phyloP scores from a whole-genome alignment of 2,329 filamentous ascomycete species.

The Thielaviopsis musarum region DNA sequence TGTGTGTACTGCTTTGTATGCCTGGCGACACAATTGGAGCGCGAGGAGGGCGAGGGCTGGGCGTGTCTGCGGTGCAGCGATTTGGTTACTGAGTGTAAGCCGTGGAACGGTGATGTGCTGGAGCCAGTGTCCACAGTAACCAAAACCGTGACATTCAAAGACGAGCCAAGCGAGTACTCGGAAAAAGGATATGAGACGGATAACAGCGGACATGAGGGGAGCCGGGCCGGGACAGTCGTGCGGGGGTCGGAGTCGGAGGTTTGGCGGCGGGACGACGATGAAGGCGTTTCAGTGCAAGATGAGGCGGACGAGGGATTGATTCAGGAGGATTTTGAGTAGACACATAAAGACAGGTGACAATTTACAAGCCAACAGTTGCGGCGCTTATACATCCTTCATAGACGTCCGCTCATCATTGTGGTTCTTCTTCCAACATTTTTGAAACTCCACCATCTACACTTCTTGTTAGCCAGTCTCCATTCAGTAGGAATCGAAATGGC shows the following conservation, averaged over 20 bases:
- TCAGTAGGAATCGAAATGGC: neutral
- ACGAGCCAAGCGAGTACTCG: slow-evolving; percentile 26
- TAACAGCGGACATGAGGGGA: neutral
- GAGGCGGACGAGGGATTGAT: slow-evolving; percentile 6
- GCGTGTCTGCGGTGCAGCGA: slow-evolving; percentile 78
- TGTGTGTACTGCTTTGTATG: slow-evolving; percentile 96
- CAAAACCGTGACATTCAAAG: slow-evolving; percentile 47
- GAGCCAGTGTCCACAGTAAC: slow-evolving; percentile 31
- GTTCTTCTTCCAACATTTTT: slow-evolving; percentile 7
- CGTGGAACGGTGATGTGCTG: slow-evolving; percentile 83
- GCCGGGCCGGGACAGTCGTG: neutral
- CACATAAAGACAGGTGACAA: neutral
- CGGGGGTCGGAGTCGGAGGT: neutral
- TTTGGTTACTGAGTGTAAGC: slow-evolving; percentile 65
- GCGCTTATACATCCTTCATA: slow-evolving; percentile 5
- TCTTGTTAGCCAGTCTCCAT: neutral
- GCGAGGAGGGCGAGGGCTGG: slow-evolving; percentile 91
- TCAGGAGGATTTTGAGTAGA: neutral
- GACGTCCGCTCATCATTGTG: slow-evolving; percentile 6
- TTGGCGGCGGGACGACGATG: neutral
- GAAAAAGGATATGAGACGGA: neutral
- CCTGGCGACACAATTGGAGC: slow-evolving; percentile 73
- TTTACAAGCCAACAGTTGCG: neutral
- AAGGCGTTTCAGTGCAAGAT: neutral
- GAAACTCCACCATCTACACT: slow-evolving; percentile 2